Evolutionary conservation across 1,284 basidiomycete species (phyloP).

Genomic region (Puccinia horiana): DNA sequence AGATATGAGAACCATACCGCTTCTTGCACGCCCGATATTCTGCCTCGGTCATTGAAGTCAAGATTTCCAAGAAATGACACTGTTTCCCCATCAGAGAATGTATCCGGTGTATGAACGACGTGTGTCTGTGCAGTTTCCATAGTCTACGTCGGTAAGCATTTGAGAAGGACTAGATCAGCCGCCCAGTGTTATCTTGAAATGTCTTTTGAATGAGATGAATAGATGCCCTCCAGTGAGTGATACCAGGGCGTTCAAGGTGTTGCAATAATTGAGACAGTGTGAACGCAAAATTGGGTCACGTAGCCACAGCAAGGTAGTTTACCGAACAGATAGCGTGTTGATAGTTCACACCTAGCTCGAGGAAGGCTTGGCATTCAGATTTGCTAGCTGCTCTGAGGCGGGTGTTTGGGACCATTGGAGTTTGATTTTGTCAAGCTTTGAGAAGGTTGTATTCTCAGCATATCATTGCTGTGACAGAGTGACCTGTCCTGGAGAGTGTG

Average conservation of each 20-base stretch:
- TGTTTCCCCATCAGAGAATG: slow-evolving; percentile 24
- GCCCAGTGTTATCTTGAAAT: neutral
- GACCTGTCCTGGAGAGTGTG: neutral
- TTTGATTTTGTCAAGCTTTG: neutral
- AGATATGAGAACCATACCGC: neutral
- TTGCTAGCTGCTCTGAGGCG: neutral
- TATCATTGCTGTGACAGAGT: neutral
- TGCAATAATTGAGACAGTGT: neutral
- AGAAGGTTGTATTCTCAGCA: neutral
- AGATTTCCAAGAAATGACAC: slow-evolving; percentile 33
- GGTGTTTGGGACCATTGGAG: neutral
- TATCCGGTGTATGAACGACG: slow-evolving; percentile 42
- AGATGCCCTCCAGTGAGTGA: slow-evolving; percentile 8
- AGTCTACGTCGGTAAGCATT: slow-evolving; percentile 42
- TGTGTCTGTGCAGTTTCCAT: slow-evolving; percentile 29
- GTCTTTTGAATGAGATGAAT: neutral
- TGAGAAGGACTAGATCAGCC: neutral
- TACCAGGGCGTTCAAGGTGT: slow-evolving; percentile 20
- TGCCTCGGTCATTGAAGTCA: slow-evolving; percentile 37
- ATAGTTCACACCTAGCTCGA: neutral
- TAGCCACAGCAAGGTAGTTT: neutral
- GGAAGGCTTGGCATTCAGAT: neutral
- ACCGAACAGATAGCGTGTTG: neutral
- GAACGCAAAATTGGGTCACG: neutral
- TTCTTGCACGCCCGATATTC: slow-evolving; percentile 1